Conservation (phyloP, 305 asterid species). For the Withania somnifera region DNA sequence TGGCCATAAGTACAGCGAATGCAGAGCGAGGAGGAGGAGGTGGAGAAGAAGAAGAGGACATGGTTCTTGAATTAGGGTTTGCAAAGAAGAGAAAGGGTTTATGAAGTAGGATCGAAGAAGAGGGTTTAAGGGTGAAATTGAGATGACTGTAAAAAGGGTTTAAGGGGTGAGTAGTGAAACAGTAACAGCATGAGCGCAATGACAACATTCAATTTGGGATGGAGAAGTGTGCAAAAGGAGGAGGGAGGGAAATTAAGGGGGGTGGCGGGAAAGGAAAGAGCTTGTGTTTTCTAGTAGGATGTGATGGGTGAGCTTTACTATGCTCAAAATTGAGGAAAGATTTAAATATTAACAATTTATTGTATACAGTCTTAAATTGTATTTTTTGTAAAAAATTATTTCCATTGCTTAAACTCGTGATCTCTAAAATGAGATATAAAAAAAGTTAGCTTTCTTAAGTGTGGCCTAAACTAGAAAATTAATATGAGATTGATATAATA, state of each 20-base stretch:
- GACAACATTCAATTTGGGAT: slow-evolving; percentile 11
- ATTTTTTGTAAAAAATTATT: no score
- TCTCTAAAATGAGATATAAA: no score
- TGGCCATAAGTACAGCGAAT: slow-evolving; percentile 28
- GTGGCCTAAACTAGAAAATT: no score
- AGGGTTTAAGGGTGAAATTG: slow-evolving; percentile 3
- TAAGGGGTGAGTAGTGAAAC: not conserved
- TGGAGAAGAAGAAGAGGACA: slow-evolving; percentile 5
- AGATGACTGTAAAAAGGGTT: not conserved
- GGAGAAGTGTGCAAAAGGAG: no score
- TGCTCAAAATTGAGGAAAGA: no score
- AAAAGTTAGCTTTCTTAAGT: no score
- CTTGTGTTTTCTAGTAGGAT: not conserved
- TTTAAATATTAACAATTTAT: no score
- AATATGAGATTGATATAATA: no score
- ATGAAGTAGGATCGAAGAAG: not conserved
- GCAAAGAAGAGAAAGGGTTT: not conserved
- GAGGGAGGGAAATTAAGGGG: not conserved
- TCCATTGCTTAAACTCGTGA: no score
- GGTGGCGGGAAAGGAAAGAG: slow-evolving; percentile 13
- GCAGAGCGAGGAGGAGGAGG: slow-evolving; percentile 15
- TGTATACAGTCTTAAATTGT: no score
- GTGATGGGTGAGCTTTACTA: no score
- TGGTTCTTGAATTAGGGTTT: slow-evolving; percentile 10
- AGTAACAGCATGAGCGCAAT: slow-evolving; percentile 8